Conservation (phyloP, 2,329 filamentous ascomycete genomes). For the Sphaerostilbella broomeana region DNA sequence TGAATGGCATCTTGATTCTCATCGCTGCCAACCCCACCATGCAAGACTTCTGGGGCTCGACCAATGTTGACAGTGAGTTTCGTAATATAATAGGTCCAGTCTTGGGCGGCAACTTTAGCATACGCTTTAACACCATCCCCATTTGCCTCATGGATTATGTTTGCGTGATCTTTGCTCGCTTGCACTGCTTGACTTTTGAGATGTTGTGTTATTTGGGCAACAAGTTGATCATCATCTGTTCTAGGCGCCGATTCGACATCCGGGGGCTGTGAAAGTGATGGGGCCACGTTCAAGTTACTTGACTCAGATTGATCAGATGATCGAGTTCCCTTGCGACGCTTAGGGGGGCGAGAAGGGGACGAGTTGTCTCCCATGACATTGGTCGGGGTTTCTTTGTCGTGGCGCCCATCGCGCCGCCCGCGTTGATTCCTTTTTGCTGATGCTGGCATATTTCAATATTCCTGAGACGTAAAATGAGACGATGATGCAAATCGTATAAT, state of each 20-base stretch:
- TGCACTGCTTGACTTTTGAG: constrained; percentile 46
- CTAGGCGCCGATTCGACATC: constrained; percentile 32
- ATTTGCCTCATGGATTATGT: constrained; percentile 56
- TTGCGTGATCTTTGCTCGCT: constrained; percentile 56
- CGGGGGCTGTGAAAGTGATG: constrained; percentile 28
- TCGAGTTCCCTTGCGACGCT: constrained; percentile 54
- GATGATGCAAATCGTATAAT: too few species aligned
- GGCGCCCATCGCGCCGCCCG: constrained; percentile 33
- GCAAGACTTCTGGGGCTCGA: constrained; percentile 51
- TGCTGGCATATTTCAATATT: constrained; percentile 28
- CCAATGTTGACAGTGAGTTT: constrained; percentile 71
- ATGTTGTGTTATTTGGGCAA: constrained; percentile 49
- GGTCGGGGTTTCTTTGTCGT: constrained; percentile 26
- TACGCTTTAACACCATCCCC: constrained; percentile 64
- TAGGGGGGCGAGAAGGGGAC: constrained; percentile 55
- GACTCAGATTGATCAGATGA: constrained; percentile 14
- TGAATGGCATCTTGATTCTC: constrained; percentile 55
- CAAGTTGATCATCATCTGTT: constrained; percentile 49
- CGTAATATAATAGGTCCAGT: constrained; percentile 81
- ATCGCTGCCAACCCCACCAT: constrained; percentile 32
- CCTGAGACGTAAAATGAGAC: too few species aligned
- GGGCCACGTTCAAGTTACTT: constrained; percentile 14
- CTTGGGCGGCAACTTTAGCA: constrained; percentile 72
- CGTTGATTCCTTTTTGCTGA: constrained; percentile 33
- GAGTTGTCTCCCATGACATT: constrained; percentile 42